Conservation (phyloP, 192 early-diverging fungal species). For the Piromyces finnis region DNA sequence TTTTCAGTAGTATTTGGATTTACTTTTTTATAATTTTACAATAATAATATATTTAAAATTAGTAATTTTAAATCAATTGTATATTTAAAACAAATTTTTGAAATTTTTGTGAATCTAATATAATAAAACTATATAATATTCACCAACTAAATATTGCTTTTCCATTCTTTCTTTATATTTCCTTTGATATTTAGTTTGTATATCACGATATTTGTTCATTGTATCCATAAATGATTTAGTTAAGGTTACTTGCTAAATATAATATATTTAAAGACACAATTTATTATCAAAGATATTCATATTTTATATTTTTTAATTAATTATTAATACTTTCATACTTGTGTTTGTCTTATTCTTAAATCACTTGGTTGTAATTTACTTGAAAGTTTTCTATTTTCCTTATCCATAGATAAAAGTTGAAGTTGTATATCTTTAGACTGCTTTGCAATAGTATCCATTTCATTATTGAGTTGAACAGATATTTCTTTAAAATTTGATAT, state of each 20-base stretch:
- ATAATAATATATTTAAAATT: too few species aligned
- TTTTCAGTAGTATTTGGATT: constrained; percentile 58
- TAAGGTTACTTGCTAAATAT: constrained; percentile 18
- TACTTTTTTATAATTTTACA: constrained; percentile 26
- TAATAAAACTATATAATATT: too few species aligned
- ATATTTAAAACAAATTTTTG: too few species aligned
- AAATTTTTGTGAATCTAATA: too few species aligned
- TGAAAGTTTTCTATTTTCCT: not conserved
- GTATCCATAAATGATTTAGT: constrained; percentile 41
- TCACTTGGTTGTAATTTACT: not conserved
- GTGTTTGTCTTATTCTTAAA: not conserved
- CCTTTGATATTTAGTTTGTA: constrained; percentile 60
- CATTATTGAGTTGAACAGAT: not conserved
- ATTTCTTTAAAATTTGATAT: too few species aligned
- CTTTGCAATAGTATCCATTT: not conserved
- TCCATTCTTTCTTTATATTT: constrained; percentile 72
- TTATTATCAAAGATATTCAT: too few species aligned
- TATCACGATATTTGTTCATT: constrained; percentile 57
- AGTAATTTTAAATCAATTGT: too few species aligned
- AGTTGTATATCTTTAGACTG: not conserved
- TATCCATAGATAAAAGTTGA: not conserved
- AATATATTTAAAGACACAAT: too few species aligned
- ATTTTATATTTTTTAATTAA: too few species aligned
- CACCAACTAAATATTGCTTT: constrained; percentile 68
- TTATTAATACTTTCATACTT: not conserved